Percentiles rank a stretch among this genome's conserved stretches.
These are phyloP conservation scores for Fistulifera pelliculosa DNA, from an alignment of 108 stramenopile species.

Conservation along the genomic window DNA sequence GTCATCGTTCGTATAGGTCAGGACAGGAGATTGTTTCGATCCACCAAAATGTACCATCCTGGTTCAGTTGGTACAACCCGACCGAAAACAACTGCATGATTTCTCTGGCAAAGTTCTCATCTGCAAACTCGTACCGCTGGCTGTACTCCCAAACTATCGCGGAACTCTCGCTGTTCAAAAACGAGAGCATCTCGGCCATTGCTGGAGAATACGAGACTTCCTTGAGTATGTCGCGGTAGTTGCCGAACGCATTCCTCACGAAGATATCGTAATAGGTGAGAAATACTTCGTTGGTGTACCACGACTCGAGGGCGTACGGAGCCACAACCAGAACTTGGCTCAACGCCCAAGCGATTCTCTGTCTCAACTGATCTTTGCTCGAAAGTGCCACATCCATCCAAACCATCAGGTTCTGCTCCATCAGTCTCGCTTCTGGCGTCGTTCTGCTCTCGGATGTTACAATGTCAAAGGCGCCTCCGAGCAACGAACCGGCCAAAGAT, in stretches of 20 bases:
- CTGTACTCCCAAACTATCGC: neutral
- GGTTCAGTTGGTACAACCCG: slow-evolving; percentile 29
- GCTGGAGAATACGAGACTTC: slow-evolving; percentile 44
- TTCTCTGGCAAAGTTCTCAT: slow-evolving; percentile 64
- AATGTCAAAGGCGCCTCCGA: slow-evolving; percentile 5
- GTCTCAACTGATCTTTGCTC: slow-evolving; percentile 37
- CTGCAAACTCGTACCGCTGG: slow-evolving; percentile 11
- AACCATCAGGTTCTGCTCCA: slow-evolving; percentile 8
- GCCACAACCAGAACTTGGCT: slow-evolving; percentile 31
- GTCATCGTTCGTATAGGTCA: slow-evolving; percentile 33
- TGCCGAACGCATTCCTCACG: slow-evolving; percentile 63
- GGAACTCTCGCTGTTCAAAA: neutral
- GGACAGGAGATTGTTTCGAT: neutral
- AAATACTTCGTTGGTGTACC: slow-evolving; percentile 16
- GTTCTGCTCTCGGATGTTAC: neutral
- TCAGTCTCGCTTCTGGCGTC: no score
- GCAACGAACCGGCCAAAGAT: slow-evolving; percentile 1
- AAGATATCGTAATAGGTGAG: slow-evolving; percentile 65
- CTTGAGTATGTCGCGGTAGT: slow-evolving; percentile 43
- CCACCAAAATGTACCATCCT: slow-evolving; percentile 29
- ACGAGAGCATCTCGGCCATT: slow-evolving; percentile 40
- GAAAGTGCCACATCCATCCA: slow-evolving; percentile 23
- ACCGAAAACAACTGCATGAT: slow-evolving; percentile 43
- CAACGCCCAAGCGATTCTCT: slow-evolving; percentile 38
- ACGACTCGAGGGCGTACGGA: neutral